Evolutionary conservation across 2,329 filamentous ascomycete genomes (phyloP), one percentile per base, ranked within the genome.

Genomic region (Dothistroma septosporum): DNA sequence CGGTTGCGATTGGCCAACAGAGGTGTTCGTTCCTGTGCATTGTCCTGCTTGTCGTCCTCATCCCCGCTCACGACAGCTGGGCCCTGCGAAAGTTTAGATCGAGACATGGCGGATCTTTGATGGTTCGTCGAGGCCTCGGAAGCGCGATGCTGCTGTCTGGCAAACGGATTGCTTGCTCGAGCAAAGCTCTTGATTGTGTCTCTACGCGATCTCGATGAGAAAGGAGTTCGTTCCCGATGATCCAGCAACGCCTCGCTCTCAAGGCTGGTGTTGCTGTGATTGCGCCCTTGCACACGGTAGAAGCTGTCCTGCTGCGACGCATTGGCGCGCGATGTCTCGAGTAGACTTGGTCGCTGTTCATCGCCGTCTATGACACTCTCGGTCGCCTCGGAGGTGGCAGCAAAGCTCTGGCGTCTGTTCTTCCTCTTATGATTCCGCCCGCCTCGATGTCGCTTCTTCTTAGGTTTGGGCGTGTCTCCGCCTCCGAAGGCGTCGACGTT

Each of bases 201-300:
- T 19, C 79, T 73, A 55, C 79, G 75, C 8, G 76, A 69, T 55
- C 76, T 71, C 50, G 50, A 32, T 16, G 50, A 53, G 22, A 77
- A 67, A 6, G 75, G 73, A 9, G 71, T 66, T 50, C 79, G 77
- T 46, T 79, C 78, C 31, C 91, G 85, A 75, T 97, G 93, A 76
- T 97, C 93, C 19, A 97, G 79, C 67, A 97, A 78, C 8, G 85
- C 87, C 72, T 96, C 88, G 74, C 92, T 97, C 67, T 97, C 93
- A 64, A 97, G 79, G 74, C 93, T 97, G 0, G 90, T 92, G 69
- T 83, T 87, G 77, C 93, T 97, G 64, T 87, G 72, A 72, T 89
- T 91, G 22, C 71, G 66, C 46, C 71, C 66, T 62, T 76, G 75
- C 55, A 84, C 70, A 46, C 80, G 78, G 71, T 86, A 86, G 71